A percentile compares a stretch with the other conserved stretches of the same genome.
Evolutionary conservation across 2,329 filamentous ascomycete species (phyloP).

Genomic region (Cucurbitaria berberidis): DNA sequence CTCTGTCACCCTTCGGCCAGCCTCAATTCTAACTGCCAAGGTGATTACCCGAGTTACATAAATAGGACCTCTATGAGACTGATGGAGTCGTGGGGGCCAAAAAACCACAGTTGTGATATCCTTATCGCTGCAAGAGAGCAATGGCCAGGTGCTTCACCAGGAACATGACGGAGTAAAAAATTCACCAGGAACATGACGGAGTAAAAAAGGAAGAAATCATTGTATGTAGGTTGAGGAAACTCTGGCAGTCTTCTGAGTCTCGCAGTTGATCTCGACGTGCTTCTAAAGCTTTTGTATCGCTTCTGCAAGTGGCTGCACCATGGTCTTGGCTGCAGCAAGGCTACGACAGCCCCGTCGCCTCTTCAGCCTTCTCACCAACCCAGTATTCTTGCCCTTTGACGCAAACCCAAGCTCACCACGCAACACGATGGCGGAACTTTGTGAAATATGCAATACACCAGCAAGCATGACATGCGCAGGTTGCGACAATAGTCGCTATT

Average conservation of each 20-base stretch:
- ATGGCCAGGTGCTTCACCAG: too few species aligned
- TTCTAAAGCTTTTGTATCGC: not conserved
- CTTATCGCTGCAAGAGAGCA: too few species aligned
- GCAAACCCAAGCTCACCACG: not conserved
- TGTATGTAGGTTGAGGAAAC: not conserved
- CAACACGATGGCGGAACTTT: not conserved
- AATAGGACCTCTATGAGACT: too few species aligned
- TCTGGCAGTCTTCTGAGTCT: not conserved
- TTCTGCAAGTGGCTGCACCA: not conserved
- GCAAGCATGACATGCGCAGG: slow-evolving; percentile 3
- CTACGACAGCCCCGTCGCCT: not conserved
- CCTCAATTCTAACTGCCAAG: too few species aligned
- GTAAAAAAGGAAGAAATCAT: not conserved
- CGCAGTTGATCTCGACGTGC: not conserved
- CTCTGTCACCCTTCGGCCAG: too few species aligned
- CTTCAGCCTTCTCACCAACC: not conserved
- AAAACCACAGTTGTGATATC: too few species aligned
- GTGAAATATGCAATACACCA: not conserved
- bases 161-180: too few species aligned
- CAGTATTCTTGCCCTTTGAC: not conserved
- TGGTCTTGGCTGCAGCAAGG: not conserved
- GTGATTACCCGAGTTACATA: too few species aligned
- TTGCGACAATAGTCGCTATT: slow-evolving; percentile 21
- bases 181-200: not conserved
- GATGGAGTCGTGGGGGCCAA: too few species aligned